These are phyloP conservation scores for Wakefieldia striispora DNA, from an alignment of 768 basidiomycete genomes.

Conservation along the genomic window DNA sequence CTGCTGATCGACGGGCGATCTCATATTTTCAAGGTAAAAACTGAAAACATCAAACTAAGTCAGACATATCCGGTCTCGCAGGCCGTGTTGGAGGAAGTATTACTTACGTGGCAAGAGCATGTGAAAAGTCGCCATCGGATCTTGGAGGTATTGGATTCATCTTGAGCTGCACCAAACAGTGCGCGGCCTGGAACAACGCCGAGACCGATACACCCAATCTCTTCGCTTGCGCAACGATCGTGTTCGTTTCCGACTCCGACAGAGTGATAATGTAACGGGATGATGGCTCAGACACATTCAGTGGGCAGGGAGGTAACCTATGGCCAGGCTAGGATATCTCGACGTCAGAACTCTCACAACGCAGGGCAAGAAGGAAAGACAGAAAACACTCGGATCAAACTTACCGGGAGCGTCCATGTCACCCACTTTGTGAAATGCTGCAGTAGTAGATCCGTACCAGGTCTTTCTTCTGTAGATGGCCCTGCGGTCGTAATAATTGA, in stretches of 20 bases:
- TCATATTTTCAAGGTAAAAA: slow-evolving; percentile 15
- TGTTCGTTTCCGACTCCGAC: slow-evolving; percentile 11
- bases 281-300: slow-evolving; percentile 10
- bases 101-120: slow-evolving; percentile 12
- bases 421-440: slow-evolving; percentile 3
- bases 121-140: slow-evolving; percentile 14
- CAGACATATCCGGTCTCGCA: neutral
- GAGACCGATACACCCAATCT: slow-evolving; percentile 12
- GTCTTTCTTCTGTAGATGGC: slow-evolving; percentile 1
- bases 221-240: slow-evolving; percentile 10
- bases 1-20: slow-evolving; percentile 13
- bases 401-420: slow-evolving; percentile 7
- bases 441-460: slow-evolving; percentile 13
- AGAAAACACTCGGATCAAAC: slow-evolving; percentile 3
- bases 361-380: neutral
- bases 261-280: neutral
- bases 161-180: slow-evolving; percentile 19
- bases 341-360: neutral
- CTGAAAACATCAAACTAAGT: neutral
- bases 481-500: slow-evolving; percentile 25
- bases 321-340: slow-evolving; percentile 5
- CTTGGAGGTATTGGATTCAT: slow-evolving; percentile 15
- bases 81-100: neutral
- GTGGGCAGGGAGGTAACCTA: slow-evolving; percentile 6
- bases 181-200: slow-evolving; percentile 21